Conservation (phyloP, 441 rosid species). For the Pelargonium cotyledonis region DNA sequence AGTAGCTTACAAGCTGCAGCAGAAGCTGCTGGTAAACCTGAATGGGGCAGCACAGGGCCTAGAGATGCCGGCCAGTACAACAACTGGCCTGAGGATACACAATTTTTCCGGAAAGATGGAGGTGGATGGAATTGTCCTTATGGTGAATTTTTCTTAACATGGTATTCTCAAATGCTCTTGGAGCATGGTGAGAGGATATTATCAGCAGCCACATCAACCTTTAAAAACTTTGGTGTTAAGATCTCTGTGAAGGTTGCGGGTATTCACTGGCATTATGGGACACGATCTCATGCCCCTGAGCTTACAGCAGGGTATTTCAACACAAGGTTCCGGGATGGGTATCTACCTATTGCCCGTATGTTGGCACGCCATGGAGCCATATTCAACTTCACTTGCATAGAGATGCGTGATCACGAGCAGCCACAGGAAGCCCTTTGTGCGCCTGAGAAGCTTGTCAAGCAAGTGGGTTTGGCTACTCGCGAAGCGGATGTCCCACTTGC, state of each 20-base stretch:
- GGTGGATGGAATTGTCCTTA: slow-evolving; percentile 44
- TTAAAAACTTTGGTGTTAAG: slow-evolving; percentile 28
- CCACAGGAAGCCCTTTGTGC: slow-evolving; percentile 64
- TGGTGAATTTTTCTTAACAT: slow-evolving; percentile 40
- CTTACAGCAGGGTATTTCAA: slow-evolving; percentile 47
- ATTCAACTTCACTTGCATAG: slow-evolving; percentile 40
- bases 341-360: slow-evolving; percentile 40
- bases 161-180: slow-evolving; percentile 47
- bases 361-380: slow-evolving; percentile 33
- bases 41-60: slow-evolving; percentile 43
- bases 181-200: slow-evolving; percentile 46
- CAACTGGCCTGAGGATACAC: slow-evolving; percentile 36
- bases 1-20: slow-evolving; percentile 41
- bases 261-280: slow-evolving; percentile 44
- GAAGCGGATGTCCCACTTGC: slow-evolving; percentile 71
- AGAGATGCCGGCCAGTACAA: slow-evolving; percentile 28
- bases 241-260: slow-evolving; percentile 38
- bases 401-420: slow-evolving; percentile 37
- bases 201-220: slow-evolving; percentile 34
- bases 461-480: slow-evolving; percentile 65
- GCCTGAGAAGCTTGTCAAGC: slow-evolving; percentile 86
- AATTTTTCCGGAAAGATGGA: slow-evolving; percentile 34
- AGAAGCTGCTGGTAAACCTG: slow-evolving; percentile 30
- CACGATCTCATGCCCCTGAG: slow-evolving; percentile 39
- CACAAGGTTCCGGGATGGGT: slow-evolving; percentile 38